Conservation (phyloP, 208 protist genomes). For the Trypanosoma congolense region DNA sequence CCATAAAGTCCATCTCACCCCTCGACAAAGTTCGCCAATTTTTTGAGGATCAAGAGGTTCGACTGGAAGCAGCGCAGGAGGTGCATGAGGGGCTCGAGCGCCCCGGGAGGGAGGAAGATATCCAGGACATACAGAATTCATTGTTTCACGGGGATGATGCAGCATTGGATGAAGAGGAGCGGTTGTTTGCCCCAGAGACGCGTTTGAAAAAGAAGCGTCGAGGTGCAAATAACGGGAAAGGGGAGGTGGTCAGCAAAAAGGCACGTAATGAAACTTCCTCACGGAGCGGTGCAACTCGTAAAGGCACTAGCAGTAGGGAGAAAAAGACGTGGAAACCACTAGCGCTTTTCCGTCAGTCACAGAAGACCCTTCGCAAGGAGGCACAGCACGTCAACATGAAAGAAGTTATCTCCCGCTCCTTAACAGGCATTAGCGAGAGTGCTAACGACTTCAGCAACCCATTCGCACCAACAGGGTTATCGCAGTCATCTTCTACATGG, state of each 20-base stretch:
- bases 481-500: slow-evolving; percentile 45
- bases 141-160: too few species aligned
- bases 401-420: slow-evolving; percentile 46
- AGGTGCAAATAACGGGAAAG: too few species aligned
- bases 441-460: slow-evolving; percentile 15
- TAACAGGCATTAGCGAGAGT: slow-evolving; percentile 4
- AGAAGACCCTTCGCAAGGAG: slow-evolving; percentile 63
- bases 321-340: neutral
- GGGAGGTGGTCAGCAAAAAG: too few species aligned
- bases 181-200: too few species aligned
- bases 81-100: too few species aligned
- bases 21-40: slow-evolving; percentile 21
- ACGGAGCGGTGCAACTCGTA: neutral
- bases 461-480: slow-evolving; percentile 22
- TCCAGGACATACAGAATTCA: too few species aligned
- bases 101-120: too few species aligned
- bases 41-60: slow-evolving; percentile 17
- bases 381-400: slow-evolving; percentile 56
- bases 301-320: neutral
- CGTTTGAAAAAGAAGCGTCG: too few species aligned
- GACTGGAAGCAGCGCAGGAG: neutral
- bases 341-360: slow-evolving; percentile 52
- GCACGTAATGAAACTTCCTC: neutral
- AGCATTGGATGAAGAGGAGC: too few species aligned
- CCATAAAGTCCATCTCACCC: slow-evolving; percentile 9